Conservation (phyloP, 2,329 filamentous ascomycete species). For the Dendryphion nanum region DNA sequence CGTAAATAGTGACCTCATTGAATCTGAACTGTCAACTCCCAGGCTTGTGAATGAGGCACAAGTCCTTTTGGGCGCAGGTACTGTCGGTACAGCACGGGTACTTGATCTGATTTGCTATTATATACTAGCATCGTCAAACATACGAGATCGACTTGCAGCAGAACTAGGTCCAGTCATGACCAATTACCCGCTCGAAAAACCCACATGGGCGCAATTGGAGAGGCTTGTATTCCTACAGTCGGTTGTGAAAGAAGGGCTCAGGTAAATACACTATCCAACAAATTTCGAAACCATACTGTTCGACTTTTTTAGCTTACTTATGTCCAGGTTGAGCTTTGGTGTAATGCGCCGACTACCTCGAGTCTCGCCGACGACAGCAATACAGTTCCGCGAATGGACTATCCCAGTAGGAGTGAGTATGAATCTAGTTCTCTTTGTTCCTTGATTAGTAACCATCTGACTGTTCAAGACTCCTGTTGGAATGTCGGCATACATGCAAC, state of each 20-base stretch:
- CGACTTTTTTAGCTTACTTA: background rate
- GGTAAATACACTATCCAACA: constrained; percentile 10
- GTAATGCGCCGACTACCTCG: constrained; percentile 15
- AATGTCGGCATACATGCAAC: constrained; percentile 25
- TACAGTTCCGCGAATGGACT: constrained; percentile 6
- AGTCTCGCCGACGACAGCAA: constrained; percentile 11
- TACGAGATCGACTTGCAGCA: constrained; percentile 2
- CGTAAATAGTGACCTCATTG: constrained; percentile 18
- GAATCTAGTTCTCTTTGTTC: too few species aligned
- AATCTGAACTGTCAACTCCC: constrained; percentile 10
- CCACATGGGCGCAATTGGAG: constrained; percentile 10
- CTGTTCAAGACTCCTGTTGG: constrained; percentile 9
- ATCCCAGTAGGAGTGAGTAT: constrained; percentile 12
- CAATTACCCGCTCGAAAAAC: constrained; percentile 3
- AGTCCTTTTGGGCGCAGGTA: constrained; percentile 14
- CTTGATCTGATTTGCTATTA: constrained; percentile 7
- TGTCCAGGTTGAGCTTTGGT: constrained; percentile 25
- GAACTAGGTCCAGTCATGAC: constrained; percentile 7
- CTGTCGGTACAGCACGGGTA: constrained; percentile 6
- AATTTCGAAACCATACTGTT: background rate
- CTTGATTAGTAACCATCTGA: background rate
- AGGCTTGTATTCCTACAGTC: constrained; percentile 9
- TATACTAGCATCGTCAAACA: constrained; percentile 3
- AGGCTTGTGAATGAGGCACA: constrained; percentile 24
- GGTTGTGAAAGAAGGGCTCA: constrained; percentile 14